Evolutionary conservation across 1,139 yeast species (phyloP), one percentile per base, ranked within the genome.

Genomic region (Meyerozyma smithsonii): DNA sequence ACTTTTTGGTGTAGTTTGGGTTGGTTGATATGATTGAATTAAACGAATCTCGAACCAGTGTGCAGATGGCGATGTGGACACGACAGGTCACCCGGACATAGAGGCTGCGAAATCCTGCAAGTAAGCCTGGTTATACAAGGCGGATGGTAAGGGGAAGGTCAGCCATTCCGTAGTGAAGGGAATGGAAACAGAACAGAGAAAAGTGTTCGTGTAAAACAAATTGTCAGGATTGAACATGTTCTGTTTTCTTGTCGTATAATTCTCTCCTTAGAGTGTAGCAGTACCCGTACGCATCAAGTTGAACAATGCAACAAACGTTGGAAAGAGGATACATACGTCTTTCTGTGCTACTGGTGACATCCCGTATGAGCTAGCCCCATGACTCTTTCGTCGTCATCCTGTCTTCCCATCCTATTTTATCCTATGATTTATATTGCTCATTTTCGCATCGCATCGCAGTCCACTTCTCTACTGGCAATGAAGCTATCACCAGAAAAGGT

Each of bases 401-500:
- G 10, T 18, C 16, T 20, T 8, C 6, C 16, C 16, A 8, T 6
- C 11, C 35, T 11, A 26, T 26, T 11, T 11, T 6, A 8, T 5
- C 34, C 34, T 10, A 10, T 5, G 2, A 8, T 16, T 11, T 12
- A 18, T n/a, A 30, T 30, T 30, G 14, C 20, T 14, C 35, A 12
- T 32, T 19, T 32, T 16, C 35, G 30, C 30, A 26, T 26, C 30
- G 30, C 30, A 26, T 26, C 30, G 30, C 30, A 26, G 30, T 15
- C 30, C 11, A 26, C 11, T 26, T 26, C 10, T n/a, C 30, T 6
- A 23, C 4, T 11, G 11, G 15, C 7, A 5, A 76, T 76, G 81
- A 72, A 69, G 52, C 58, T 77, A 25, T 73, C 88, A 3, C 72
- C 83, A 16, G 84, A 81, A 33, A 79, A 81, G 28, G 73, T 88